phyloP scores from a whole-genome alignment of 2,329 filamentous ascomycete species.

The Apiospora marii region DNA sequence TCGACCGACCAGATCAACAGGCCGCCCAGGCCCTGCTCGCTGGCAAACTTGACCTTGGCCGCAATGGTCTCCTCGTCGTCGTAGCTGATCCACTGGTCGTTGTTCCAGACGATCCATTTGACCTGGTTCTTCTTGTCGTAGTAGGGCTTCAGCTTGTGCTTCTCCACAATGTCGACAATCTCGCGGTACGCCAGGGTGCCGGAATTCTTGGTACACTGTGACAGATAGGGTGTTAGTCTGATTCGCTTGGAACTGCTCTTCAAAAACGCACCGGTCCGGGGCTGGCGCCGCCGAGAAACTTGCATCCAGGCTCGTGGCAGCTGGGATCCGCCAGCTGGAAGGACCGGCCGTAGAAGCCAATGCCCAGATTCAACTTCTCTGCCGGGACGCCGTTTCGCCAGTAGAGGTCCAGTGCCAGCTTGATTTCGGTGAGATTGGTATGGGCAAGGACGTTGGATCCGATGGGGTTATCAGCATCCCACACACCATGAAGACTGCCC shows the following conservation, averaged over 20 bases:
- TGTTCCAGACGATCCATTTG: constrained; percentile 45
- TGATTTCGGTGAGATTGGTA: constrained; percentile 56
- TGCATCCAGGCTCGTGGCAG: constrained; percentile 33
- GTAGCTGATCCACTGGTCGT: constrained; percentile 51
- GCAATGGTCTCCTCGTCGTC: constrained; percentile 48
- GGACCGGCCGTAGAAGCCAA: constrained; percentile 50
- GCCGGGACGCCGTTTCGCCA: constrained; percentile 53
- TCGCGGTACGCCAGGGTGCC: constrained; percentile 26
- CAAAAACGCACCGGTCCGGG: too few relatives aligned
- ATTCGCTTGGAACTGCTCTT: too few relatives aligned
- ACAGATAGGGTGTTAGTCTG: too few relatives aligned
- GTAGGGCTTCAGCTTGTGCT: constrained; percentile 33
- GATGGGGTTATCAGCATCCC: constrained; percentile 44
- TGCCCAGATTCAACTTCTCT: constrained; percentile 49
- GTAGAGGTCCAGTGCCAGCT: constrained; percentile 49
- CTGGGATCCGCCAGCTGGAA: constrained; percentile 32
- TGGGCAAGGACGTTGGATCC: constrained; percentile 45
- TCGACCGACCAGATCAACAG: constrained; percentile 46
- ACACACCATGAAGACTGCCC: constrained; percentile 43
- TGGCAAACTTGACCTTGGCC: constrained; percentile 44
- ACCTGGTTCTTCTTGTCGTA: constrained; percentile 41
- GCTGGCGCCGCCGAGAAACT: too few relatives aligned
- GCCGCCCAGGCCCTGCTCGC: constrained; percentile 41
- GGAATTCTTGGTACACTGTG: too few relatives aligned
- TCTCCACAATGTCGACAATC: constrained; percentile 37